A percentile compares a stretch with the other conserved stretches of the same genome.
Conservation (phyloP, 139 green algal species). For the Tetraselmis chui region DNA sequence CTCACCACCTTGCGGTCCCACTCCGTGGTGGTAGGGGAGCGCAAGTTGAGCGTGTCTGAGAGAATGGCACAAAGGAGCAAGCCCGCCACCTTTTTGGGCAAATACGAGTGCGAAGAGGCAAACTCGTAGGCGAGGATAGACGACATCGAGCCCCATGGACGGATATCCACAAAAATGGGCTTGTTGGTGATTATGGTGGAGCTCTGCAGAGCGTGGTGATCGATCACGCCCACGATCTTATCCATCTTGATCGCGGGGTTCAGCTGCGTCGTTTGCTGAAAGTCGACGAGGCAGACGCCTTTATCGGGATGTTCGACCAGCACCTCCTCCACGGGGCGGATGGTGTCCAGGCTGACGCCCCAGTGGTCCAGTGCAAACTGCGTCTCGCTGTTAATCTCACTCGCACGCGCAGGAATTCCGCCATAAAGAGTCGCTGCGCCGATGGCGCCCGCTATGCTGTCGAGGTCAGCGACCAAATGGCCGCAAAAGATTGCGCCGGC, state of each 20-base stretch:
- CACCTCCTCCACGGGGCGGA: constrained; percentile 5
- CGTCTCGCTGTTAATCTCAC: constrained; percentile 27
- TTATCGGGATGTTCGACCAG: neutral
- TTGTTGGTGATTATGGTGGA: constrained; percentile 20
- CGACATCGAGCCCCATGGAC: constrained; percentile 27
- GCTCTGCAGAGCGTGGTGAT: constrained; percentile 29
- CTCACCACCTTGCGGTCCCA: constrained; percentile 16
- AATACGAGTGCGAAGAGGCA: neutral
- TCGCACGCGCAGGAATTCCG: constrained; percentile 15
- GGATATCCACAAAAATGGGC: constrained; percentile 26
- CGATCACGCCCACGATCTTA: constrained; percentile 27
- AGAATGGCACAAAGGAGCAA: constrained; percentile 25
- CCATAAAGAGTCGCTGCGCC: constrained; percentile 19
- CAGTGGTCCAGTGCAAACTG: constrained; percentile 21
- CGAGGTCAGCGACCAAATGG: constrained; percentile 23
- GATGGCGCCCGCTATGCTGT: constrained; percentile 21
- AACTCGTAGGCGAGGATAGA: constrained; percentile 23
- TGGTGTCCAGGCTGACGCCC: neutral
- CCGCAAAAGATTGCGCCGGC: constrained; percentile 18
- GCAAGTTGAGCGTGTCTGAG: constrained; percentile 23
- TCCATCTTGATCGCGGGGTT: constrained; percentile 17
- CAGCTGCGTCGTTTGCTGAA: constrained; percentile 23
- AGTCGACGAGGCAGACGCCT: constrained; percentile 24
- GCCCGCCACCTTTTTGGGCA: constrained; percentile 16
- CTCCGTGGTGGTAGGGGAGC: constrained; percentile 22